Conservation (phyloP, 345 rosid species). For the Eucalyptus cloeziana region DNA sequence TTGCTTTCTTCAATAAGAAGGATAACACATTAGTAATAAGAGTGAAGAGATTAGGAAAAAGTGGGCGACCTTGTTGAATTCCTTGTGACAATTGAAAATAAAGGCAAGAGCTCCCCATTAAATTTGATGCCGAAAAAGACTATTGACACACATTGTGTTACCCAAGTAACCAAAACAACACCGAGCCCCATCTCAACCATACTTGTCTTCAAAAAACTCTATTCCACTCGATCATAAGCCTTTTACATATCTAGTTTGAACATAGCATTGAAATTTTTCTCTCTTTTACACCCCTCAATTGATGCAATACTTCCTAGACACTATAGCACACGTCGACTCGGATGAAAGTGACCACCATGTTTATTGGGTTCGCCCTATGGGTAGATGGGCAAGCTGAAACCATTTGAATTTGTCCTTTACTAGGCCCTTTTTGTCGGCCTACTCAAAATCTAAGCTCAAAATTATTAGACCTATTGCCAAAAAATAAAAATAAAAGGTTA, state of each 20-base stretch:
- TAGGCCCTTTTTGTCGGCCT: not conserved
- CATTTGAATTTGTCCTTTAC: not conserved
- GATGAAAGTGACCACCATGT: not conserved
- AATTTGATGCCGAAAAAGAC: too few species aligned
- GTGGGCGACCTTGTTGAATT: not conserved
- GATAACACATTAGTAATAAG: not conserved
- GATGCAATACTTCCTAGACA: not conserved
- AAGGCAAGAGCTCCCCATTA: not conserved
- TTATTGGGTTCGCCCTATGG: not conserved
- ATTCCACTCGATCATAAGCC: not conserved
- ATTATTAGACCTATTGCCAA: not conserved
- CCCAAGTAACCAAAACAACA: not conserved
- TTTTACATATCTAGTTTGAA: not conserved
- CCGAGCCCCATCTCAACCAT: not conserved
- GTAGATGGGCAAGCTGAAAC: not conserved
- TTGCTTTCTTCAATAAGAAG: not conserved
- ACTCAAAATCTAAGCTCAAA: not conserved
- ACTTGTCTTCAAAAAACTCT: rapidly evolving
- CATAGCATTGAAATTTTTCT: too few species aligned
- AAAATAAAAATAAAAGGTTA: not conserved
- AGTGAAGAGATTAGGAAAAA: not conserved
- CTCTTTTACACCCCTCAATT: not conserved
- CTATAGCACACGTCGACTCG: not conserved
- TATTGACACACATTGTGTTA: not conserved
- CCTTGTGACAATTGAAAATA: not conserved